Conservation (phyloP, 1,284 basidiomycete species). For the Volvariella volvacea region DNA sequence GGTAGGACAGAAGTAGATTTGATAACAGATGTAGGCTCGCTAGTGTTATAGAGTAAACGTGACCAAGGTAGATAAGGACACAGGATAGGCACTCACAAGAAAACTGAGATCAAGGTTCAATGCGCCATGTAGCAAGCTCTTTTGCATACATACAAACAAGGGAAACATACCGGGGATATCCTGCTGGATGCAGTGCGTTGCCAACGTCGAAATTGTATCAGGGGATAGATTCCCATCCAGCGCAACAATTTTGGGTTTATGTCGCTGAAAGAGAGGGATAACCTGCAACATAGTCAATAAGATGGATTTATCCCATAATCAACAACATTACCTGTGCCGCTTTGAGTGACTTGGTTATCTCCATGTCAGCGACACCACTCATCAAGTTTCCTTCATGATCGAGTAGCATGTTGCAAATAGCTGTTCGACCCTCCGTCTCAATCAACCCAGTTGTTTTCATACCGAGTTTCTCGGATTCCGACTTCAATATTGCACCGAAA, state of each 20-base stretch:
- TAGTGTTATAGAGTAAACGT: constrained; percentile 16
- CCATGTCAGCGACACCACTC: constrained; percentile 91
- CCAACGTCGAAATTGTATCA: constrained; percentile 43
- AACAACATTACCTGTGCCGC: constrained; percentile 34
- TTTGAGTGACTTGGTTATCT: constrained; percentile 52
- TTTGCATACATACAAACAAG: no score
- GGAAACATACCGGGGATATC: constrained; percentile 45
- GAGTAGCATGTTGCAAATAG: constrained; percentile 83
- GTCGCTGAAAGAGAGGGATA: constrained; percentile 31
- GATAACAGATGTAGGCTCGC: constrained; percentile 82
- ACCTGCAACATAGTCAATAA: constrained; percentile 24
- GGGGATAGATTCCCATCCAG: constrained; percentile 79
- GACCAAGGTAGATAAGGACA: not conserved
- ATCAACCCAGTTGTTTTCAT: constrained; percentile 84
- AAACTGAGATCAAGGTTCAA: constrained; percentile 29
- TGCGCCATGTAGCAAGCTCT: constrained; percentile 2
- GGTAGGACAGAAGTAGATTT: constrained; percentile 73
- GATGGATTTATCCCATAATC: constrained; percentile 2
- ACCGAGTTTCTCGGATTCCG: constrained; percentile 53
- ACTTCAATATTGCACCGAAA: constrained; percentile 57
- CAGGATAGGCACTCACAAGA: constrained; percentile 45
- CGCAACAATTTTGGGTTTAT: constrained; percentile 58
- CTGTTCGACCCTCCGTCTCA: constrained; percentile 40
- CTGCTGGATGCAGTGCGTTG: constrained; percentile 40
- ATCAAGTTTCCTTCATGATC: constrained; percentile 68